Evolutionary conservation across 2,329 filamentous ascomycete species (phyloP), one percentile per base, ranked within the genome.

Genomic region (Cucurbitaria berberidis): DNA sequence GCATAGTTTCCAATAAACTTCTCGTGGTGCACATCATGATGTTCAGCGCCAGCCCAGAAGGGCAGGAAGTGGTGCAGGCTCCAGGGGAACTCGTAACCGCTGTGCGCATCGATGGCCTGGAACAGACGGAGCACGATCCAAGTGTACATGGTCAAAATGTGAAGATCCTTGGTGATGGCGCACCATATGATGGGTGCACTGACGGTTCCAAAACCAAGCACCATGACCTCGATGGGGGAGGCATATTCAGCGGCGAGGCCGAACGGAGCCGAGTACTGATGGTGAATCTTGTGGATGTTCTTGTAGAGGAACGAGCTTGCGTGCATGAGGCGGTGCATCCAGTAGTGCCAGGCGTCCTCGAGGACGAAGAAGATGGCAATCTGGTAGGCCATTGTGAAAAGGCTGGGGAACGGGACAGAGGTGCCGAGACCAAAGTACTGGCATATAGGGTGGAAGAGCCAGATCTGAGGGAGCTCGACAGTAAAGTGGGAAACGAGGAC

Each of bases 281-380:
- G 95, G 81, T 99, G 95, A 67, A 99, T 93, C 82, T 99, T 99
- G 85, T 99, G 95, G 69, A 99, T 90, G 71, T 88, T 85, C 82
- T 92, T 96, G 86, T 99, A 99, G 5, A 99, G 87, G 62, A 60
- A 68, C 34, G 92, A 91, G 19, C 91, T 93, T 81, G 91, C 96
- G 83, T 99, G 95, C 79, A 99, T 86, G 38, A 85, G 86, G 66
- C 95, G 91, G 80, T 99, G 95, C 64, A 86, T 87, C 88, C 93
- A 98, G 84, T 99, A 99, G 79, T 99, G 95, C 95, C 95, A 99
- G 63, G 93, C 82, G 77, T 99, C 95, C 78, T 99, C 95, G 70
- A 97, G 79, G 53, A 98, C 84, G 79, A 99, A 99, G 84, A 98
- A 96, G 74, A 98, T 83, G 56, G 88, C 85, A 64, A 99, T 93